phyloP scores from a whole-genome alignment of 1,139 yeast genomes.

The Taphrina pruni region DNA sequence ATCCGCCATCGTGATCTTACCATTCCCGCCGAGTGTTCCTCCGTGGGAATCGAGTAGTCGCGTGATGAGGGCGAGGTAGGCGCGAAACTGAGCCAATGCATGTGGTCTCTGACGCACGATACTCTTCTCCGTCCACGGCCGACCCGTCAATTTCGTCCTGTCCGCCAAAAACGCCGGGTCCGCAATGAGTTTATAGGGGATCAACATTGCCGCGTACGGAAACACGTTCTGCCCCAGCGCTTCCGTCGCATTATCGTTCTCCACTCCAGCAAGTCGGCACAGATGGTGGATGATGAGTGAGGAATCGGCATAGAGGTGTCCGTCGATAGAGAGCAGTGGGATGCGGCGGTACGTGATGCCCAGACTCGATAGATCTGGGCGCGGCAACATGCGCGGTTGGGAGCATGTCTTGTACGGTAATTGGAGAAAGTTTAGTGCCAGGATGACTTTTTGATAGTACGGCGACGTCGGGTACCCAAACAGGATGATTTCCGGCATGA shows the following conservation, averaged over 20 bases:
- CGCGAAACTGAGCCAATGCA: conserved; percentile 26
- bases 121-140: conserved; percentile 28
- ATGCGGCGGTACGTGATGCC: conserved; percentile 40
- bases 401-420: conserved; percentile 25
- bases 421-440: conserved; percentile 21
- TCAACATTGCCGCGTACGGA: conserved; percentile 17
- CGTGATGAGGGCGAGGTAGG: conserved; percentile 20
- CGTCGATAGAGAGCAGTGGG: conserved; percentile 32
- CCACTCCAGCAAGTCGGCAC: conserved; percentile 15
- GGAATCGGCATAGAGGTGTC: conserved; percentile 31
- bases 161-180: conserved; percentile 35
- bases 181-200: conserved; percentile 26
- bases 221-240: conserved; percentile 22
- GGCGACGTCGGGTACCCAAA: conserved; percentile 40
- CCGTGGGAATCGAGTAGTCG: conserved; percentile 9
- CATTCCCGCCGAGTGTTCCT: conserved; percentile 1
- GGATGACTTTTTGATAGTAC: conserved; percentile 27
- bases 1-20: conserved; percentile 26
- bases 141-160: conserved; percentile 33
- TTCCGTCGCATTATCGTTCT: conserved; percentile 23
- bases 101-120: conserved; percentile 4
- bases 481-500: conserved; percentile 26
- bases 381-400: conserved; percentile 35
- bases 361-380: conserved; percentile 26
- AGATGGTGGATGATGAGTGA: conserved; percentile 10